Conservation (phyloP, 371 early-diverging fungal genomes). For the Mycotypha africana region DNA sequence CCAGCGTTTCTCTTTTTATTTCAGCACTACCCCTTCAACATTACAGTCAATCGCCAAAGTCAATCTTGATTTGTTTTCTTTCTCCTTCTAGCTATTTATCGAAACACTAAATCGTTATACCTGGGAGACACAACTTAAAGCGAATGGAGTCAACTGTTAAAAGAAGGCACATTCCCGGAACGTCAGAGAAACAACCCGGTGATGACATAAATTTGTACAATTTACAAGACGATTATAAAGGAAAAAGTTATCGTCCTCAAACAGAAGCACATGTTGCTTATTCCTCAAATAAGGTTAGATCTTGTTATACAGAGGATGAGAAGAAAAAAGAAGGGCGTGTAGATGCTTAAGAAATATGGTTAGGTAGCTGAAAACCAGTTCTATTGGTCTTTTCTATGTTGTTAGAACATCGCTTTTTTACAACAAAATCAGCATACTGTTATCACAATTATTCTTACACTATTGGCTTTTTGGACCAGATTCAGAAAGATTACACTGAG, state of each 20-base stretch:
- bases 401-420: slow-evolving; percentile 41
- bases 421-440: slow-evolving; percentile 47
- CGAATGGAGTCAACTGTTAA: slow-evolving; percentile 41
- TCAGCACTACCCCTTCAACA: no score
- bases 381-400: not conserved
- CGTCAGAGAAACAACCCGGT: slow-evolving; percentile 5
- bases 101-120: no score
- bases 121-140: no score
- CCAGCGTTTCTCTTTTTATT: no score
- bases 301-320: no score
- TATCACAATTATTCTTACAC: slow-evolving; percentile 52
- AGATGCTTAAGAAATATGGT: not conserved
- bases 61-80: no score
- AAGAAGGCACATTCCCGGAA: slow-evolving; percentile 29
- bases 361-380: not conserved
- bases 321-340: no score
- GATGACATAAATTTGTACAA: not conserved
- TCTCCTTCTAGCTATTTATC: no score
- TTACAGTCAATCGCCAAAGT: no score
- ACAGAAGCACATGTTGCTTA: slow-evolving; percentile 14
- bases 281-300: slow-evolving; percentile 38
- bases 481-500: slow-evolving; percentile 75
- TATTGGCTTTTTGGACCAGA: slow-evolving; percentile 73
- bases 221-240: slow-evolving; percentile 6
- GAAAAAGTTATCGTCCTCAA: slow-evolving; percentile 17